Conservation (phyloP, 2,329 filamentous ascomycete genomes). For the Stachybotrys chlorohalonatus region DNA sequence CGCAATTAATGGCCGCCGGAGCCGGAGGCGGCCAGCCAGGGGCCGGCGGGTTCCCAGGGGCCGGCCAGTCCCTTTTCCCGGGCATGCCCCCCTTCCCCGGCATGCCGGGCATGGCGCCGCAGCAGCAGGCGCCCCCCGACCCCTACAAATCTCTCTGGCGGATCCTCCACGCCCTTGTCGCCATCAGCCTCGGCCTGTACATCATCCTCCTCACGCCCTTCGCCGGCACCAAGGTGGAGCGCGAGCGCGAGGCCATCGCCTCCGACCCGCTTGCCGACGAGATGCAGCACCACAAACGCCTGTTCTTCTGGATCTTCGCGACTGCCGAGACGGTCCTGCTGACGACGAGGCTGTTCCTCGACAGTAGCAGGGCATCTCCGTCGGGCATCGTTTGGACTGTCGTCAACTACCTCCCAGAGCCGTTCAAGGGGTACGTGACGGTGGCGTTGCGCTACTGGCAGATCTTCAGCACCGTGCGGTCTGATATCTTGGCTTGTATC, state of each 20-base stretch:
- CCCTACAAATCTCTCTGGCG: constrained; percentile 53
- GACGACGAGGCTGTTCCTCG: constrained; percentile 61
- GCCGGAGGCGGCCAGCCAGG: constrained; percentile 20
- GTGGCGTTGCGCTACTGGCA: constrained; percentile 56
- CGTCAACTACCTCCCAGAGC: constrained; percentile 56
- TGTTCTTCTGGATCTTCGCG: constrained; percentile 73
- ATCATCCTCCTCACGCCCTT: constrained; percentile 61
- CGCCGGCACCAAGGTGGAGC: constrained; percentile 53
- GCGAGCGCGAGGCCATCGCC: constrained; percentile 32
- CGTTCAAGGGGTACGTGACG: constrained; percentile 51
- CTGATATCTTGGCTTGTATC: constrained; percentile 65
- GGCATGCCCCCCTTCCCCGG: constrained; percentile 31
- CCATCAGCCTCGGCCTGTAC: constrained; percentile 61
- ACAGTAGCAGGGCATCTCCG: constrained; percentile 48
- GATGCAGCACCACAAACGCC: constrained; percentile 19
- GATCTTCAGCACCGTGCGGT: constrained; percentile 63
- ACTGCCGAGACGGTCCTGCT: constrained; percentile 67
- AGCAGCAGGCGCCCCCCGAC: constrained; percentile 22
- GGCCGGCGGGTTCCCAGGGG: constrained; percentile 20
- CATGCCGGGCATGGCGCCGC: constrained; percentile 15
- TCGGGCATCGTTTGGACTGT: constrained; percentile 56
- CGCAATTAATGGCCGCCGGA: constrained; percentile 54
- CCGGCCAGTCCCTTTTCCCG: constrained; percentile 23
- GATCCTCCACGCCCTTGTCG: constrained; percentile 63
- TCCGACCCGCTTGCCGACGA: constrained; percentile 15